Percentiles rank a stretch among this genome's conserved stretches.
phyloP scores from a whole-genome alignment of 2,329 filamentous ascomycete genomes.

The Plenodomus lindquistii region DNA sequence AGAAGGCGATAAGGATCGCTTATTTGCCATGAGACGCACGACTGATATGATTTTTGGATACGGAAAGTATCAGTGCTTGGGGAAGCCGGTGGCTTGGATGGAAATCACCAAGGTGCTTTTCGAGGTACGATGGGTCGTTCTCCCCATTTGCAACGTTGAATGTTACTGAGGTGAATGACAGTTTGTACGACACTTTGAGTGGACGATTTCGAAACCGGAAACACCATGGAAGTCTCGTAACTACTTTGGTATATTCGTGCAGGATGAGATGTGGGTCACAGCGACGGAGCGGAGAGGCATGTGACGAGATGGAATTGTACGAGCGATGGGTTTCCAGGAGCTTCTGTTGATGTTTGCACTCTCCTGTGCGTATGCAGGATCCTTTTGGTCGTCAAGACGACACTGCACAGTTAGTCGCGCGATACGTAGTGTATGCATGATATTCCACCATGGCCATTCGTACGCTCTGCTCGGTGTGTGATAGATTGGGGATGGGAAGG shows the following conservation, averaged over 20 bases:
- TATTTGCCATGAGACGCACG: conserved; percentile 28
- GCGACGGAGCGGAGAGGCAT: conserved; percentile 14
- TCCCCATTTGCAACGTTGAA: no score
- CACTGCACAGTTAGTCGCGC: no score
- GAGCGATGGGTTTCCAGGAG: no score
- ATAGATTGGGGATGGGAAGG: neutral
- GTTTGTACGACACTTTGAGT: conserved; percentile 29
- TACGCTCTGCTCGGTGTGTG: no score
- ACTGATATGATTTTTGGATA: conserved; percentile 39
- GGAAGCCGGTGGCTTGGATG: conserved; percentile 36
- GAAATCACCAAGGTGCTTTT: conserved; percentile 44
- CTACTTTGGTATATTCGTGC: conserved; percentile 23
- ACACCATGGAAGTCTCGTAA: conserved; percentile 24
- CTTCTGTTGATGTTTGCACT: no score
- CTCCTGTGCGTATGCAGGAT: no score
- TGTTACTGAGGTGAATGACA: neutral
- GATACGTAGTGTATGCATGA: no score
- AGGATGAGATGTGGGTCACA: conserved; percentile 25
- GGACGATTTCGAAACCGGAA: conserved; percentile 23
- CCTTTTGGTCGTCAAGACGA: no score
- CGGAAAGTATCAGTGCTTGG: conserved; percentile 38
- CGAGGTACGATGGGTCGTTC: conserved; percentile 43
- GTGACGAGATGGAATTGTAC: neutral
- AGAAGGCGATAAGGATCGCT: conserved; percentile 6
- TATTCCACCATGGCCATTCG: no score